Percentiles rank a stretch among this genome's conserved stretches.
Evolutionary conservation across 108 stramenopile genomes (phyloP).

Genomic region (Cylindrotheca closterium): DNA sequence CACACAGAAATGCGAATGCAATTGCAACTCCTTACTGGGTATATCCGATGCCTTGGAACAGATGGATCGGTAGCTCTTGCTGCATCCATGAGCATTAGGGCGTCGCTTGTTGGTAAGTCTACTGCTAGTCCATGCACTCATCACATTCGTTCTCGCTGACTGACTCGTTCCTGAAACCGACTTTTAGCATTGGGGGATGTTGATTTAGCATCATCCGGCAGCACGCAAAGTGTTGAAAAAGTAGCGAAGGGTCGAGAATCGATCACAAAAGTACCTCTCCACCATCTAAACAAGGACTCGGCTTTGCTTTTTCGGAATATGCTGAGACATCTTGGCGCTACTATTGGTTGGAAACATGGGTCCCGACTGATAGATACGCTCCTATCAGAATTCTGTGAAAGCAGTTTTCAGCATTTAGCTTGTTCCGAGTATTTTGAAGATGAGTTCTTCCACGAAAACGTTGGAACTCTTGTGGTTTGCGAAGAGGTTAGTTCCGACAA

Average conservation of each 20-base stretch:
- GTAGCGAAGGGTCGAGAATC: no score
- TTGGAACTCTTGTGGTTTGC: conserved; percentile 25
- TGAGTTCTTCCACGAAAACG: conserved; percentile 15
- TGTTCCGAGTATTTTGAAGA: not conserved
- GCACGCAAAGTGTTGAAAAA: no score
- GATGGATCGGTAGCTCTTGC: conserved; percentile 2
- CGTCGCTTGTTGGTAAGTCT: conserved; percentile 24
- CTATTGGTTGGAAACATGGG: conserved; percentile 25
- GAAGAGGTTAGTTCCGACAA: conserved; percentile 11
- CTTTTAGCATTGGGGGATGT: conserved; percentile 19
- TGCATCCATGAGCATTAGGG: conserved; percentile 2
- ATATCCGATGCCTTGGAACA: not conserved
- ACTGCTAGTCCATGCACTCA: not conserved
- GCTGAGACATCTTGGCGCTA: conserved; percentile 9
- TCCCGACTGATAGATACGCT: conserved; percentile 16
- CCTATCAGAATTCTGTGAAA: conserved; percentile 22
- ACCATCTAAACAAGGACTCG: no score
- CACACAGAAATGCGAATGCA: conserved; percentile 4
- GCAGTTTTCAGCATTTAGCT: conserved; percentile 1
- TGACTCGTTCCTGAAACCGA: not conserved
- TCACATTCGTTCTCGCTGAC: not conserved
- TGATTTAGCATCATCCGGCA: conserved; percentile 10
- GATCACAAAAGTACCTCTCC: no score
- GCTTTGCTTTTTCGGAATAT: conserved; percentile 9
- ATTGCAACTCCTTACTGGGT: conserved; percentile 12